phyloP scores from a whole-genome alignment of 202 grass and related monocot genomes.

The Setaria italica region DNA sequence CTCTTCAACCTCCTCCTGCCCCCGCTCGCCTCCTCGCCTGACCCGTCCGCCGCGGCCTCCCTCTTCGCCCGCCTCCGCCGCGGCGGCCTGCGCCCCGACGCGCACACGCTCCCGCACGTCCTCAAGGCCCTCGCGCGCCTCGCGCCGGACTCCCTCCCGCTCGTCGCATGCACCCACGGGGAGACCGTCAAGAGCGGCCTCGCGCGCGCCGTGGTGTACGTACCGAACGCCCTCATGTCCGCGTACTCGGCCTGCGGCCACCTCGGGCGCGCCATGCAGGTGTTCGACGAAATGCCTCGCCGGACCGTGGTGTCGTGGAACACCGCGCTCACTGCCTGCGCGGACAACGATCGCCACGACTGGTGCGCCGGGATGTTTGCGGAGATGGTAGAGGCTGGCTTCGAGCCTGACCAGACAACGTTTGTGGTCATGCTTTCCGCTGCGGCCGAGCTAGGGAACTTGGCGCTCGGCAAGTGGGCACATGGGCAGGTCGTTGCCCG shows the following conservation, averaged over 20 bases:
- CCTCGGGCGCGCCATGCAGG: conserved; percentile 5
- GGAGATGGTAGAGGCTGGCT: conserved; percentile 49
- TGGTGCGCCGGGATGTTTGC: conserved; percentile 34
- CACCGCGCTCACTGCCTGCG: conserved; percentile 51
- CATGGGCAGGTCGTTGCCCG: conserved; percentile 55
- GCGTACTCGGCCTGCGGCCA: conserved; percentile 36
- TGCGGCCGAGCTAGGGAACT: conserved; percentile 43
- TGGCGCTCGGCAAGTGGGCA: conserved; percentile 52
- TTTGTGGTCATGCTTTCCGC: conserved; percentile 54
- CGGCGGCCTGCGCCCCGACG: conserved; percentile 43
- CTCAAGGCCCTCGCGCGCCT: conserved; percentile 54
- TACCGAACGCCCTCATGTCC: conserved; percentile 61
- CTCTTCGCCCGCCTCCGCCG: conserved; percentile 44
- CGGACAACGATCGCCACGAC: conserved; percentile 32
- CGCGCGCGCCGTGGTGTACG: conserved; percentile 47
- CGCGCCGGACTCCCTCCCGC: conserved; percentile 39
- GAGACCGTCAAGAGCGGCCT: conserved; percentile 49
- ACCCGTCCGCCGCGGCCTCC: conserved; percentile 34
- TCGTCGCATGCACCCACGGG: conserved; percentile 60
- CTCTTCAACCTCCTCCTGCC: conserved; percentile 57
- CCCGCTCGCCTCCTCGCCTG: conserved; percentile 51
- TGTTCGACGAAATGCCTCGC: conserved; percentile 69
- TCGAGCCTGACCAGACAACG: conserved; percentile 46
- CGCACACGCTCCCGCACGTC: conserved; percentile 63
- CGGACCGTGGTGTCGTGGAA: conserved; percentile 68